Conservation (phyloP, 2,329 filamentous ascomycete species). For the Aureobasidium vineae region DNA sequence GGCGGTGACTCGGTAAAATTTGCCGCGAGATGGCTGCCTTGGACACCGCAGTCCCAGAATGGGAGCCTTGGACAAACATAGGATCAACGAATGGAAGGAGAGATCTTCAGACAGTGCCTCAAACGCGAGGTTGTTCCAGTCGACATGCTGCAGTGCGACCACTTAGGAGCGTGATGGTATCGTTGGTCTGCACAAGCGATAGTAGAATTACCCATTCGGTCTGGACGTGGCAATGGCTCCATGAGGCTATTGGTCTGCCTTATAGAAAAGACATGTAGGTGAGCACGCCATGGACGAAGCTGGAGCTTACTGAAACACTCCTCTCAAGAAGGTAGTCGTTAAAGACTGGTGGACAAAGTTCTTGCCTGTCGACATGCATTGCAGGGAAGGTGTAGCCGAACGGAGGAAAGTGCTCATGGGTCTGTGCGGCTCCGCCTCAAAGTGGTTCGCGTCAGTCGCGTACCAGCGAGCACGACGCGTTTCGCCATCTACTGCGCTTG, state of each 20-base stretch:
- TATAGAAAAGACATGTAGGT: not conserved
- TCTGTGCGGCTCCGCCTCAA: not conserved
- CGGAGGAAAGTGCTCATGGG: not conserved
- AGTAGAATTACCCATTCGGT: not conserved
- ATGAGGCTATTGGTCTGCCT: not conserved
- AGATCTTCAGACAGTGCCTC: not conserved
- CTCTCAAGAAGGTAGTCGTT: too few species aligned
- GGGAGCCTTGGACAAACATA: not conserved
- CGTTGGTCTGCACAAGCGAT: not conserved
- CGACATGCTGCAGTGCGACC: not conserved
- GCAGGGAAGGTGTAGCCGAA: not conserved
- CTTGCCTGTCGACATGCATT: not conserved
- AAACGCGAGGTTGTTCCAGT: not conserved
- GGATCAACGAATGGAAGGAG: not conserved
- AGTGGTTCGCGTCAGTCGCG: not conserved
- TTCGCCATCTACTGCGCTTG: not conserved
- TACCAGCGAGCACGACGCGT: not conserved
- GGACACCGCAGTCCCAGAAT: not conserved
- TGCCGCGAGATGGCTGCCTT: not conserved
- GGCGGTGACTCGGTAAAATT: conserved; percentile 1
- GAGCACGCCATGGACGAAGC: not conserved
- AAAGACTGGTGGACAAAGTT: not conserved
- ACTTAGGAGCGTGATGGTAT: not conserved
- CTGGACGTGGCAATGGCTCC: not conserved
- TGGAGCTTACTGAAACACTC: not conserved